Base-by-base conservation (phyloP, 371 early-diverging fungal species). In the Apophysomyces elegans region DNA sequence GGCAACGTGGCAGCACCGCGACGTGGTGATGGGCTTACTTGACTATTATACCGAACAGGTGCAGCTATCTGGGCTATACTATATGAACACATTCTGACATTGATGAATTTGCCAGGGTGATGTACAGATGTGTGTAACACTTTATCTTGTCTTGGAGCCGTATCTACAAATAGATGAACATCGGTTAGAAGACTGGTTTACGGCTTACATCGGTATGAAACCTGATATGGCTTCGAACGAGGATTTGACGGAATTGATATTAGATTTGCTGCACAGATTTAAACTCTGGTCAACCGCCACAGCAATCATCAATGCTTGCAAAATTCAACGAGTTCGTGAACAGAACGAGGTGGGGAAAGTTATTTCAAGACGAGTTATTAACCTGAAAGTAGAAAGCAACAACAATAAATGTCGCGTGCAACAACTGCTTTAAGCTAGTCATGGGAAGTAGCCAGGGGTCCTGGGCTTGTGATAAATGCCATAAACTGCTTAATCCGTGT, bases 71-170 rank as follows among this genome's bases (percentile, higher is more conserved):
- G 32, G 13, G 41, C 41, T 41, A 41, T 13, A 41, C 21, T 45
- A 1, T 36, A 54, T n/a, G 21, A 18, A 7, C 12, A 7, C 26
- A 32, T 60, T 39, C 38, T 57, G 54, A 63, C 38, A 37, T 11
- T 3, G 36, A 38, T 59, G 43, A 16, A 32, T 13, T 61, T 26
- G 43, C 18, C 66, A 85, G 78, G 93, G 92, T 4, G 93, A 95
- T 62, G 89, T 93, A 0, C 95, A 95, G 66, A 92, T 94, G 92
- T 93, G 93, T 64, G 90, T 88, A 9, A 90, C 93, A 11, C 64
- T 93, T 0, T 73, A 88, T 43, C 66, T 90, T 9, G 89, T 93
- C 1, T 73, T 95, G 5, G 76, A 78, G 63, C 72, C 78, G 13
- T 73, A 80, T 14, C 37, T 88, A 1, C 65, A 76, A 3, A 78